Conservation (phyloP, 345 rosid species). For the Citrus medica region DNA sequence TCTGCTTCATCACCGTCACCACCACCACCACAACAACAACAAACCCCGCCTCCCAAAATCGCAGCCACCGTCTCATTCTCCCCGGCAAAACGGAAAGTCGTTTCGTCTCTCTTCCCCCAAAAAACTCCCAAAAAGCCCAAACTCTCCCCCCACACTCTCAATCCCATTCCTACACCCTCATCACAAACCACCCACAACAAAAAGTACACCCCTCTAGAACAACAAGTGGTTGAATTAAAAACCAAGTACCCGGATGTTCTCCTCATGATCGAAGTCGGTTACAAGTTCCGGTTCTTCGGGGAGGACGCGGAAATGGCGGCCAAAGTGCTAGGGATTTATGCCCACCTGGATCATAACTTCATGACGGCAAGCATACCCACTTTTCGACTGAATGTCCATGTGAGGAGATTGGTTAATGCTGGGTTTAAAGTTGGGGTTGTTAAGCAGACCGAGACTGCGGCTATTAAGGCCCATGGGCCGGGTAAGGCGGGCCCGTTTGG, state of each 20-base stretch:
- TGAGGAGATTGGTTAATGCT: constrained; percentile 77
- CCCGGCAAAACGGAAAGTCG: constrained; percentile 68
- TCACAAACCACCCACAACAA: constrained; percentile 5
- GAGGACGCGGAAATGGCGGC: constrained; percentile 83
- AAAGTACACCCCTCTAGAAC: constrained; percentile 81
- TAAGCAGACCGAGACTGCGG: constrained; percentile 95
- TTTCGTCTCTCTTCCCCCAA: constrained; percentile 44
- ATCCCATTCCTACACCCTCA: constrained; percentile 32
- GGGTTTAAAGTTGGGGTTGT: constrained; percentile 94
- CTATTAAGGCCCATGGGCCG: constrained; percentile 77
- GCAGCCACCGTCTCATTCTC: constrained; percentile 69
- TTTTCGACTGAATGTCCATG: constrained; percentile 75
- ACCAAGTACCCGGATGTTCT: constrained; percentile 64
- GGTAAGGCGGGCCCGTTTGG: constrained; percentile 65
- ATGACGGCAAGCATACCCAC: constrained; percentile 93
- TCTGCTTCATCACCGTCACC: constrained; percentile 15
- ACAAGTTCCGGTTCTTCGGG: constrained; percentile 89
- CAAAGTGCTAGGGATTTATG: constrained; percentile 67
- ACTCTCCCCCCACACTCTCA: constrained; percentile 53
- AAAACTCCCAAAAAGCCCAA: constrained; percentile 44
- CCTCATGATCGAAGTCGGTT: constrained; percentile 93
- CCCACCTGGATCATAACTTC: constrained; percentile 78
- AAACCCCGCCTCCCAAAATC: constrained; percentile 42
- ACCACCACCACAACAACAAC: constrained; percentile 19
- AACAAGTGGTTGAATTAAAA: constrained; percentile 77